phyloP scores from a whole-genome alignment of 108 stramenopile species.

The Nitzschia inconspicua region DNA sequence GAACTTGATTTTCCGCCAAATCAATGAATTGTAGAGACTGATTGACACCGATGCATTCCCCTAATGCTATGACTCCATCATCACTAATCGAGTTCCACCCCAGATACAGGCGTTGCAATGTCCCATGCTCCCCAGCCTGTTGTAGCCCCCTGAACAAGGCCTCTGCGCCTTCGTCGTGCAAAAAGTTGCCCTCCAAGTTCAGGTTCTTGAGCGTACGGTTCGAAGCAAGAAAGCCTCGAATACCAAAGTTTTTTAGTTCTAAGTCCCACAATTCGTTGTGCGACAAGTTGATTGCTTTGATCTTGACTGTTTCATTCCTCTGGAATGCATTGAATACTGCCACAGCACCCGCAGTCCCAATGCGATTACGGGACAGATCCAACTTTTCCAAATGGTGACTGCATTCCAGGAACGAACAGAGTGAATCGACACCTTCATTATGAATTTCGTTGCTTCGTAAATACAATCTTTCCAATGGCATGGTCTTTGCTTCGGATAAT shows the following conservation, averaged over 20 bases:
- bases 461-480: constrained; percentile 15
- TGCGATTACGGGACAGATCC: constrained; percentile 29
- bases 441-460: constrained; percentile 31
- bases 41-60: constrained; percentile 13
- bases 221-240: constrained; percentile 2
- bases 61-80: constrained; percentile 20
- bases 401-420: constrained; percentile 25
- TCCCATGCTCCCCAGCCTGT: not conserved
- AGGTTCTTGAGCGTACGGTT: constrained; percentile 24
- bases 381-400: constrained; percentile 18
- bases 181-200: constrained; percentile 22
- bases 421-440: constrained; percentile 17
- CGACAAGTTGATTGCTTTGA: constrained; percentile 15
- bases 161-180: constrained; percentile 10
- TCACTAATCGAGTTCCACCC: constrained; percentile 30
- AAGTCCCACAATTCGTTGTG: constrained; percentile 20
- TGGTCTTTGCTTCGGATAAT: not conserved
- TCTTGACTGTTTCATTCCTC: constrained; percentile 3
- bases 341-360: constrained; percentile 13
- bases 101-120: constrained; percentile 12
- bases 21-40: constrained; percentile 20
- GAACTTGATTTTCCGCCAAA: constrained; percentile 24
- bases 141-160: constrained; percentile 12
- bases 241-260: constrained; percentile 13
- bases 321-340: constrained; percentile 18